phyloP scores from a whole-genome alignment of 371 early-diverging fungal genomes.

The Funneliformis caledonium region DNA sequence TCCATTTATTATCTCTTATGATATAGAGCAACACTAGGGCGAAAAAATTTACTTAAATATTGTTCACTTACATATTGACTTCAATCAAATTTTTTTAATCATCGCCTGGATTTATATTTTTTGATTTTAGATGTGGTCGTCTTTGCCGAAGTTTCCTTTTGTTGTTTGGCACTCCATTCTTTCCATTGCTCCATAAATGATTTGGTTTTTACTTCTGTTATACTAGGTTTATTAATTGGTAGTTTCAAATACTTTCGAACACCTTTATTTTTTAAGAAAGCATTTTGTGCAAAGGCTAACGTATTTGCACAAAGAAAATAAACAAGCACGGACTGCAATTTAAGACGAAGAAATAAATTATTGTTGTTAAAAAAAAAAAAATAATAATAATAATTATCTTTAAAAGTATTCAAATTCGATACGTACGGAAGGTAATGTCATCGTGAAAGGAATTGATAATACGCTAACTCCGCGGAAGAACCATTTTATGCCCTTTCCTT shows the following conservation, averaged over 20 bases:
- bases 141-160: not conserved
- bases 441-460: not conserved
- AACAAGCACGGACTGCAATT: not conserved
- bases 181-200: conserved; percentile 18
- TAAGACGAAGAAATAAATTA: not conserved
- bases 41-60: not conserved
- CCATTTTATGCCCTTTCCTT: not conserved
- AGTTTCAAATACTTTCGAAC: not conserved
- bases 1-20: not conserved
- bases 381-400: not conserved
- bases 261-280: not conserved
- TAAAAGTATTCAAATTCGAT: not conserved
- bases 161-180: not conserved
- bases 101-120: too few species aligned
- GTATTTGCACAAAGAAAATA: not conserved
- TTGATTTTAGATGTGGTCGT: too few species aligned
- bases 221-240: not conserved
- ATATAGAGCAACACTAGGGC: not conserved
- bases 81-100: too few species aligned
- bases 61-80: too few species aligned
- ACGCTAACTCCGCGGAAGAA: not conserved
- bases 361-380: not conserved
- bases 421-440: conserved; percentile 17
- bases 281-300: not conserved
- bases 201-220: not conserved